Evolutionary conservation across 495 filamentous ascomycete genomes (phyloP), one percentile per base, ranked within the genome.

Genomic region (Chaetomium cochliodes): DNA sequence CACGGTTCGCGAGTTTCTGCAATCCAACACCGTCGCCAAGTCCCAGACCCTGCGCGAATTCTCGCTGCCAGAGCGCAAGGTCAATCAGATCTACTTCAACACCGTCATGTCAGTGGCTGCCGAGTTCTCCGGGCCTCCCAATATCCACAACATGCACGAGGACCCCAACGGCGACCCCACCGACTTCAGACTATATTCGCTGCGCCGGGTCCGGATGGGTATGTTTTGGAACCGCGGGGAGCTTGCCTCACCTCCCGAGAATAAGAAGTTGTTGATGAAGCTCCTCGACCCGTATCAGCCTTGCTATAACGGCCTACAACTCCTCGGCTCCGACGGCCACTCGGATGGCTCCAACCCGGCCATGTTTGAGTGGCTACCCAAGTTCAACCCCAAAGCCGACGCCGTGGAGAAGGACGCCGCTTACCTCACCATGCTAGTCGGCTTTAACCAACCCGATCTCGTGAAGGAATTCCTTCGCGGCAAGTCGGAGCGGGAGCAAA

Each of bases 1-100:
- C 51, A 66, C 67, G 13, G 67, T 69, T 41, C 59, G 60, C 6
- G 67, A 69, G 37, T 69, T 42, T 26, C 59, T 69, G 13, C 39
- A 60, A 41, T 65, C 63, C 0, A 5, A 5, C 18, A n/a, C 47
- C 13, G 16, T 61, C 42, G 33, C 33, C 39, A 64, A 50, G n/a
- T 47, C 44, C 41, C 23, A 26, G 9, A 53, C n/a, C 12, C 26
- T 62, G 44, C 54, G 23, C 18, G 37, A 12, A 18, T 49, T 51
- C 9, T 22, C 62, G 22, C 46, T 64, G 26, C 26, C 30, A 8
- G 16, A 11, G 3, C 33, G 12, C 16, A 63, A 30, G 11, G 57
- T 22, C 0, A n/a, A 47, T 22, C 25, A 46, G 25, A 56, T 63
- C 13, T 55, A 47, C 51, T n/a, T 3, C 60, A 25, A 25, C 37